Conservation (phyloP, 495 filamentous ascomycete species). For the Friedmanniomyces simplex region DNA sequence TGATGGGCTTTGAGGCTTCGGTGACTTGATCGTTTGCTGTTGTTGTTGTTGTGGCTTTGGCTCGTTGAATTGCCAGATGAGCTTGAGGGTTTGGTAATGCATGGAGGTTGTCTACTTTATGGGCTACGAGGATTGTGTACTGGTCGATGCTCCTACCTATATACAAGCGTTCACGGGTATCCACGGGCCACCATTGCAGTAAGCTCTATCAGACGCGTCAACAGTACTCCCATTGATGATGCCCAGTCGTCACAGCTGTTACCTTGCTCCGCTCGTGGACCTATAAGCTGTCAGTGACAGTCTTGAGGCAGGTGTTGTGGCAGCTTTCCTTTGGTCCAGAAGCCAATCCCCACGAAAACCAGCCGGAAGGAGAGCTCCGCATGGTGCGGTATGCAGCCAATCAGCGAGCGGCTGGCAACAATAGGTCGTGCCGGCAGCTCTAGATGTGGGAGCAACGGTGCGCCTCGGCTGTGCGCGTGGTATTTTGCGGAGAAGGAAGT, state of each 20-base stretch:
- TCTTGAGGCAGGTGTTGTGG: background rate
- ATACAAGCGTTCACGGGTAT: background rate
- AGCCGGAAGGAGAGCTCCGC: background rate
- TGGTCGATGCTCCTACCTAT: background rate
- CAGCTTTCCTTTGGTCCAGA: background rate
- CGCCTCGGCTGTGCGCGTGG: slow-evolving; percentile 1
- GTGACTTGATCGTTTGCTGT: background rate
- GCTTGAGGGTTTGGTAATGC: slow-evolving; percentile 15
- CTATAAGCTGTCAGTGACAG: background rate
- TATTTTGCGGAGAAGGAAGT: slow-evolving; percentile 12
- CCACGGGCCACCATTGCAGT: background rate
- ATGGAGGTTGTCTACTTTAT: background rate
- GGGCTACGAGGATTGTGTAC: background rate
- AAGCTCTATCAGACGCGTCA: background rate
- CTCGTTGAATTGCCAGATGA: slow-evolving; percentile 1
- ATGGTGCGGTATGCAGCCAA: background rate
- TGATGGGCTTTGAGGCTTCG: background rate
- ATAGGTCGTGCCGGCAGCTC: background rate
- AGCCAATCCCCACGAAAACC: background rate
- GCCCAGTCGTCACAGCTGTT: background rate
- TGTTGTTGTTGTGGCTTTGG: background rate
- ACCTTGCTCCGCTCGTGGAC: background rate
- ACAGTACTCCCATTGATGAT: background rate
- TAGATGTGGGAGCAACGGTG: background rate
- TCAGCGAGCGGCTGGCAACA: background rate